Evolutionary conservation across 73 alveolate genomes (phyloP).

Genomic region (Breviolum minutum): DNA sequence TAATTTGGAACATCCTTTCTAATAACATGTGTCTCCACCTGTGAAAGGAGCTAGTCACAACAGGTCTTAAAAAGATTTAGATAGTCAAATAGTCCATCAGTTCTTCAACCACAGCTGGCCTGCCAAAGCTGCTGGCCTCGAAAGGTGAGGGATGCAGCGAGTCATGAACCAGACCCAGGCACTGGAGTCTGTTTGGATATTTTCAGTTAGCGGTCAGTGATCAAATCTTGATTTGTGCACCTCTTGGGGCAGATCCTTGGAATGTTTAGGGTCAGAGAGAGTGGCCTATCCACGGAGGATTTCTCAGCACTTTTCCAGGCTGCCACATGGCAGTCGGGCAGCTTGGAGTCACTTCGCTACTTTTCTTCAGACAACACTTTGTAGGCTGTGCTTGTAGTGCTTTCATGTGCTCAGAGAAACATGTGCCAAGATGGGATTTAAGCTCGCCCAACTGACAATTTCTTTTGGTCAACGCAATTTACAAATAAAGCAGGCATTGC

Average conservation of each 20-base stretch:
- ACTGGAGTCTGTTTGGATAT: background rate
- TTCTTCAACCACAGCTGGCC: background rate
- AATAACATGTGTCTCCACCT: background rate
- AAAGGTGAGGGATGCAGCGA: constrained; percentile 35
- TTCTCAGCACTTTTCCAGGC: background rate
- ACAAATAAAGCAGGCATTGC: too few species aligned
- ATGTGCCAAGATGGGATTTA: too few species aligned
- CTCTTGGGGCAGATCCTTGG: too few species aligned
- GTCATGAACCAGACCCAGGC: constrained; percentile 7
- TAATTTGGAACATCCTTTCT: too few species aligned
- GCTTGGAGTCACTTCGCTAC: background rate
- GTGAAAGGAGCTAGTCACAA: too few species aligned
- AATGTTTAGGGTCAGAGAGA: background rate
- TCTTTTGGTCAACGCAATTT: too few species aligned
- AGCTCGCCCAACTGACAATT: too few species aligned
- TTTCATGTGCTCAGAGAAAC: too few species aligned
- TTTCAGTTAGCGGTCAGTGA: background rate
- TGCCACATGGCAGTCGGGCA: background rate
- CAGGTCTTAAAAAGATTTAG: too few species aligned
- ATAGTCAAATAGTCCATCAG: too few species aligned
- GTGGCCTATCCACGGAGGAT: background rate
- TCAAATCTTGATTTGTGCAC: background rate
- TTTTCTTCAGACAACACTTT: too few species aligned
- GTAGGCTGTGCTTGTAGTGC: too few species aligned
- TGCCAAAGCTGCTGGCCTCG: background rate